Conservation (phyloP, 352 stramenopile genomes). For the Phytopythium oedochilum region DNA sequence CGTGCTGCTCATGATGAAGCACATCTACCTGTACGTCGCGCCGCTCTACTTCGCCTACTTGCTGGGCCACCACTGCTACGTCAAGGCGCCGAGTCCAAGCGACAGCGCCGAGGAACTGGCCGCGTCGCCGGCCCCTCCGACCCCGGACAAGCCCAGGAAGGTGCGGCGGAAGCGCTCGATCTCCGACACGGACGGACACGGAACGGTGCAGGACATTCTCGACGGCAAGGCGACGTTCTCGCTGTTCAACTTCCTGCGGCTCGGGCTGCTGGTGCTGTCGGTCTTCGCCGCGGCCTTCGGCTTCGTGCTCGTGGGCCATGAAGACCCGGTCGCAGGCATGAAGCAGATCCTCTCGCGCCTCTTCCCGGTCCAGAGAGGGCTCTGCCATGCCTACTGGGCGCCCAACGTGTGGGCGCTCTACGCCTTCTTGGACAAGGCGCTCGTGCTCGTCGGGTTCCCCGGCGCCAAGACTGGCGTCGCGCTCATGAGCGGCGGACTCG, state of each 20-base stretch:
- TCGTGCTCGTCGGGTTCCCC: slow-evolving; percentile 44
- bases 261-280: slow-evolving; percentile 81
- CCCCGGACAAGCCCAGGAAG: slow-evolving; percentile 5
- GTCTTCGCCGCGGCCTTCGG: slow-evolving; percentile 85
- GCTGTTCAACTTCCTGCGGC: slow-evolving; percentile 62
- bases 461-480: slow-evolving; percentile 31
- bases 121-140: neutral
- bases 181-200: slow-evolving; percentile 62
- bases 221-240: slow-evolving; percentile 57
- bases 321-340: slow-evolving; percentile 41
- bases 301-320: slow-evolving; percentile 49
- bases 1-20: slow-evolving; percentile 95
- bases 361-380: slow-evolving; percentile 95
- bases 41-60: slow-evolving; percentile 97
- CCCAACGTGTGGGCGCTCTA: slow-evolving; percentile 98
- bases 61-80: slow-evolving; percentile 89
- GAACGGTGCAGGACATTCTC: slow-evolving; percentile 58
- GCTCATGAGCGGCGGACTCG: slow-evolving; percentile 82
- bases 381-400: slow-evolving; percentile 99
- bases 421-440: slow-evolving; percentile 84
- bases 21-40: slow-evolving; percentile 95
- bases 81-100: slow-evolving; percentile 11
- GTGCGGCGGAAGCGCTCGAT: slow-evolving; percentile 51
- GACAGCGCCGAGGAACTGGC: neutral
- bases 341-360: slow-evolving; percentile 91